These are phyloP conservation scores for Salix udensis DNA, from an alignment of 345 rosid genomes.

Conservation along the genomic window DNA sequence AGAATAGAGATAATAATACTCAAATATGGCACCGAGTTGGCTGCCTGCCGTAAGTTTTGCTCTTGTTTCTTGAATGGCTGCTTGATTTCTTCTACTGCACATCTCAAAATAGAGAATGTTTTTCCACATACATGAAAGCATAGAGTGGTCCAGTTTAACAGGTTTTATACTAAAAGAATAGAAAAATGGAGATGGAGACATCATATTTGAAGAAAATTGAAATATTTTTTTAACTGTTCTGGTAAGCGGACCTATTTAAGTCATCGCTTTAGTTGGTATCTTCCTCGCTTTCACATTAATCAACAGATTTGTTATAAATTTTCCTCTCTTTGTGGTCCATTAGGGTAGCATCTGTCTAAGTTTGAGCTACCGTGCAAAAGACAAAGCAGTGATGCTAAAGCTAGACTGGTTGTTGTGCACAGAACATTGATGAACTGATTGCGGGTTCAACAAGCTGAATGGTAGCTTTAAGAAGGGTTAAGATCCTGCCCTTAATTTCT, in stretches of 20 bases:
- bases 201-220: background rate
- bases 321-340: background rate
- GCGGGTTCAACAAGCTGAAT: constrained; percentile 7
- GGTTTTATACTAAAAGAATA: background rate
- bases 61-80: constrained; percentile 13
- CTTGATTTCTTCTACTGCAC: background rate
- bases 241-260: background rate
- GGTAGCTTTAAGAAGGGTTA: constrained; percentile 10
- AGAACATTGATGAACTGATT: background rate
- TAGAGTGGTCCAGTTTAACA: background rate
- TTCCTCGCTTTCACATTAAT: constrained; percentile 18
- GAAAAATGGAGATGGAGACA: background rate
- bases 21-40: background rate
- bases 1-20: background rate
- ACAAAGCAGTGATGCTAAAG: background rate
- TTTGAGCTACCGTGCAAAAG: background rate
- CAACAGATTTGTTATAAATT: background rate
- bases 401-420: background rate
- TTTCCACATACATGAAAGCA: no score
- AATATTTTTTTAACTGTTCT: background rate
- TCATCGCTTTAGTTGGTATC: background rate
- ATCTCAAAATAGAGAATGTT: background rate
- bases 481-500: background rate
- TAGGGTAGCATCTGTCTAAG: background rate
- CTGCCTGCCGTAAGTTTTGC: constrained; percentile 28